Evolutionary conservation across 805 yeast genomes (phyloP).

Genomic region (Hanseniaspora lachancei): DNA sequence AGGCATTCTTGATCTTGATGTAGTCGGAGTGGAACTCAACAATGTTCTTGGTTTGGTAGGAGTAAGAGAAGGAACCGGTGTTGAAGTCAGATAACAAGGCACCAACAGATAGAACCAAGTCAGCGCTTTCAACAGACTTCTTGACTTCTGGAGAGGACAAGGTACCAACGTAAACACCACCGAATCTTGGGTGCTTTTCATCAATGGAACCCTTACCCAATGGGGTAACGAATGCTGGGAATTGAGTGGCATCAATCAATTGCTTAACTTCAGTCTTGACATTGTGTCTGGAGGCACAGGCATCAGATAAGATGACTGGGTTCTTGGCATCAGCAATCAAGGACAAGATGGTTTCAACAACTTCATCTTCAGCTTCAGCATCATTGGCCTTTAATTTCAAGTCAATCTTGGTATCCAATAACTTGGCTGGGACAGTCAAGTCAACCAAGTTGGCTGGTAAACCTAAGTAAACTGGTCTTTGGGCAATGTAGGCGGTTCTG

Average conservation of each 20-base stretch:
- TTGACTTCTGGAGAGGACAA: slow-evolving; percentile 60
- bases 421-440: slow-evolving; percentile 40
- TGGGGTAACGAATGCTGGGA: slow-evolving; percentile 76
- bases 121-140: slow-evolving; percentile 59
- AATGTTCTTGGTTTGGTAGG: slow-evolving; percentile 59
- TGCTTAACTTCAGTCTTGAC: slow-evolving; percentile 49
- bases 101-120: slow-evolving; percentile 66
- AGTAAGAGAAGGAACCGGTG: slow-evolving; percentile 75
- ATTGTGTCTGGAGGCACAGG: slow-evolving; percentile 71
- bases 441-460: slow-evolving; percentile 73
- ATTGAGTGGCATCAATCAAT: slow-evolving; percentile 54
- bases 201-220: slow-evolving; percentile 77
- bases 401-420: slow-evolving; percentile 54
- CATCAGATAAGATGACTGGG: slow-evolving; percentile 72
- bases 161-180: slow-evolving; percentile 80
- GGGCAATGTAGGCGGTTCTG: slow-evolving; percentile 53
- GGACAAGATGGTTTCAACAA: slow-evolving; percentile 38
- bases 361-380: slow-evolving; percentile 49
- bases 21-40: slow-evolving; percentile 70
- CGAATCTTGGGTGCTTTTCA: slow-evolving; percentile 60
- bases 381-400: slow-evolving; percentile 46
- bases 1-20: slow-evolving; percentile 56
- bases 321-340: slow-evolving; percentile 46
- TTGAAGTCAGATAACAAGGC: slow-evolving; percentile 78
- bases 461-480: slow-evolving; percentile 74